phyloP scores from a whole-genome alignment of 352 stramenopile species.

The Salisapilia sapeloensis region DNA sequence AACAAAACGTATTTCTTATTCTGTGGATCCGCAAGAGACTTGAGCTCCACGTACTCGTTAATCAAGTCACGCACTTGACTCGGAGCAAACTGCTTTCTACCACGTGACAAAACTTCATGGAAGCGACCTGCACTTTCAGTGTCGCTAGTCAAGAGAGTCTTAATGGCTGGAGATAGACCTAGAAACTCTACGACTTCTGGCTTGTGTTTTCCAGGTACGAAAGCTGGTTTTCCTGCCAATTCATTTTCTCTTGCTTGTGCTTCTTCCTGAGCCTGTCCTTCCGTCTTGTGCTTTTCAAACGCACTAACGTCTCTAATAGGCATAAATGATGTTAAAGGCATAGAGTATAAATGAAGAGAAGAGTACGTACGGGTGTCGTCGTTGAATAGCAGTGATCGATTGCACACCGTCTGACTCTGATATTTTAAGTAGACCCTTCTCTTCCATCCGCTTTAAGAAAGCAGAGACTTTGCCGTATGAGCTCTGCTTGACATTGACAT shows the following conservation, averaged over 20 bases:
- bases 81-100: conserved; percentile 32
- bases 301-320: conserved; percentile 27
- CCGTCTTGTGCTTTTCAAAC: conserved; percentile 31
- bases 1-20: conserved; percentile 60
- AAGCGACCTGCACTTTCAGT: conserved; percentile 7
- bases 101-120: too few relatives aligned
- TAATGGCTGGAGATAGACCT: conserved; percentile 31
- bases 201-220: conserved; percentile 37
- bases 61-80: conserved; percentile 41
- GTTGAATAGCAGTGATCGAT: conserved; percentile 43
- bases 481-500: conserved; percentile 57
- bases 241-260: conserved; percentile 19
- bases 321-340: background rate
- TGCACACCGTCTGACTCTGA: conserved; percentile 63
- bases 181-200: conserved; percentile 53
- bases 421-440: conserved; percentile 27
- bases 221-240: conserved; percentile 14
- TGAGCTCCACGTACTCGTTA: conserved; percentile 33
- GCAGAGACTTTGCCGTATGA: conserved; percentile 72
- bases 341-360: too few relatives aligned
- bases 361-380: conserved; percentile 54
- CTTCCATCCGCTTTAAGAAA: conserved; percentile 51
- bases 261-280: conserved; percentile 27
- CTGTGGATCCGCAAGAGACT: conserved; percentile 24
- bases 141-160: conserved; percentile 22